Percentiles rank a stretch among this genome's conserved stretches.
Conservation (phyloP, 257 asterid genomes). For the Rubia yunnanensis region DNA sequence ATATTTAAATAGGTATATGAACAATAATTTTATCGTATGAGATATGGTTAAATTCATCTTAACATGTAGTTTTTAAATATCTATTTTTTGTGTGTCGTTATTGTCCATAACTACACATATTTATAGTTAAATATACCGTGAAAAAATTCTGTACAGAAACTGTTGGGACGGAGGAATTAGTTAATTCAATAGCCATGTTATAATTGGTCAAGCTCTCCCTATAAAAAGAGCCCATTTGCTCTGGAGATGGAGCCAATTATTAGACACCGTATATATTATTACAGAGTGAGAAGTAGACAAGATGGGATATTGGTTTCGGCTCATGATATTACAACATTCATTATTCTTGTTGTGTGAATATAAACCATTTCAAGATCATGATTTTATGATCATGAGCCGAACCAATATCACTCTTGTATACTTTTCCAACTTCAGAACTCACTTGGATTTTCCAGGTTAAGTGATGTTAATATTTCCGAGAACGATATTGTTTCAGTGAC, state of each 20-base stretch:
- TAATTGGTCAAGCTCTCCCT: background rate
- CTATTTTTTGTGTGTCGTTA: no score
- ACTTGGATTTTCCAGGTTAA: no score
- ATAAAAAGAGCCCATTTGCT: background rate
- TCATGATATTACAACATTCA: conserved; percentile 9
- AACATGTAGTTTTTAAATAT: no score
- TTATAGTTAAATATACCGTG: no score
- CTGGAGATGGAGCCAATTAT: background rate
- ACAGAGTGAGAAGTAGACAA: conserved; percentile 23
- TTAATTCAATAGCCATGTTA: background rate
- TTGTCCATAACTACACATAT: no score
- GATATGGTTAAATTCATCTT: no score
- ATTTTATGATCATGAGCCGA: conserved; percentile 42
- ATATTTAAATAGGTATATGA: no score
- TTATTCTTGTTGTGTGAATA: background rate
- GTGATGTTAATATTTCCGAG: no score
- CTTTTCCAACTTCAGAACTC: conserved; percentile 23
- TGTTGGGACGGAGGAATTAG: no score
- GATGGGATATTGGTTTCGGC: conserved; percentile 30
- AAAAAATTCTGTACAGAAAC: no score
- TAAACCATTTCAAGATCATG: background rate
- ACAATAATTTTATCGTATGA: no score
- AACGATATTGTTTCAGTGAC: no score
- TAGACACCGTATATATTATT: background rate
- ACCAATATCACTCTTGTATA: conserved; percentile 73